These are phyloP conservation scores for Eimeria acervulina DNA, from an alignment of 169 alveolate genomes.

Conservation along the genomic window DNA sequence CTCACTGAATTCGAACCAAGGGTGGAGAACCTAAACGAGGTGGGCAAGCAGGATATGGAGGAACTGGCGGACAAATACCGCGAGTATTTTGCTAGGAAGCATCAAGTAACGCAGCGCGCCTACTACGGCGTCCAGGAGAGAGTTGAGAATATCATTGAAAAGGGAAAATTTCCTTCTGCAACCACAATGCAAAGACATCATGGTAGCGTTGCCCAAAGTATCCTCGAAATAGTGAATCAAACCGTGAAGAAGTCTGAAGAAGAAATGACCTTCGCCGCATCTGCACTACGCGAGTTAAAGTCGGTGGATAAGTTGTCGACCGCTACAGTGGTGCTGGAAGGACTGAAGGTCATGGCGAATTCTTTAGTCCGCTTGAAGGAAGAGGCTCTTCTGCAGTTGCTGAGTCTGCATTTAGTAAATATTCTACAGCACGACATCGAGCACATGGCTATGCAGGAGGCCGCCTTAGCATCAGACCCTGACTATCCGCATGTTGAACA, in stretches of 20 bases:
- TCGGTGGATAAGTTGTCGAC: constrained; percentile 5
- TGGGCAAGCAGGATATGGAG: neutral
- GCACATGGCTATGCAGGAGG: neutral
- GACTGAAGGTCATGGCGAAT: neutral
- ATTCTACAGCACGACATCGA: neutral
- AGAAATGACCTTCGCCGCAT: neutral
- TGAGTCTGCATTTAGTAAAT: neutral
- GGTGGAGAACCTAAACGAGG: neutral
- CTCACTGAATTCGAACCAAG: constrained; percentile 22
- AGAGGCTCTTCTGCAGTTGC: constrained; percentile 13
- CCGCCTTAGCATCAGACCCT: neutral
- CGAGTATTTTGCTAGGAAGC: neutral
- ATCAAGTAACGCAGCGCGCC: constrained; percentile 8
- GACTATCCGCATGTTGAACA: neutral
- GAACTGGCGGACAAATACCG: constrained; percentile 1
- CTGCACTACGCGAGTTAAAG: neutral
- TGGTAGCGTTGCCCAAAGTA: neutral
- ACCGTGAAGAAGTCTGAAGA: neutral
- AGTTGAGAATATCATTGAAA: neutral
- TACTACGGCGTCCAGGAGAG: neutral
- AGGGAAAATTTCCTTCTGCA: neutral
- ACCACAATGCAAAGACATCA: neutral
- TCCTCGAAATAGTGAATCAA: neutral
- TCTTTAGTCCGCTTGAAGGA: neutral
- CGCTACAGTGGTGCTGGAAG: constrained; percentile 10